Percentiles rank a stretch among this genome's conserved stretches.
Conservation (phyloP, 129 eudicot species). For the Chrysanthemum makinoi region DNA sequence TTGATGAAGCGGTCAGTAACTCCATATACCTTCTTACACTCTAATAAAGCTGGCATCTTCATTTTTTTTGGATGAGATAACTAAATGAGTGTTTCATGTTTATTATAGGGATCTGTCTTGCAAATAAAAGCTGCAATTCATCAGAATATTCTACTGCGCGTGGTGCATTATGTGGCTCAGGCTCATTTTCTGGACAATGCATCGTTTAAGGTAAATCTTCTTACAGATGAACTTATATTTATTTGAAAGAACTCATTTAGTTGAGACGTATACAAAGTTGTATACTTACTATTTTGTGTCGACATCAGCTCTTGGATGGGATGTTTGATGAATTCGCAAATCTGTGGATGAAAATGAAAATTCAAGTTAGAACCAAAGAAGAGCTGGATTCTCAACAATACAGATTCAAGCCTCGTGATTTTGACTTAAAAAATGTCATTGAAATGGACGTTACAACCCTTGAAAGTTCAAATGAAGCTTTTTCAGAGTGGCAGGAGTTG, state of each 20-base stretch:
- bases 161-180: conserved; percentile 51
- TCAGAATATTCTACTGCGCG: conserved; percentile 52
- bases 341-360: conserved; percentile 66
- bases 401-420: conserved; percentile 73
- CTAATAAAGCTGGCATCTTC: neutral
- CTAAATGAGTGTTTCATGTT: conserved; percentile 21
- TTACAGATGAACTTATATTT: neutral
- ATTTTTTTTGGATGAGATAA: neutral
- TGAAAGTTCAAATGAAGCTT: conserved; percentile 50
- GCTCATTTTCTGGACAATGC: conserved; percentile 51
- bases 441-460: conserved; percentile 60
- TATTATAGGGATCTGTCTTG: conserved; percentile 47
- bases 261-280: neutral
- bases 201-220: conserved; percentile 52
- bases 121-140: conserved; percentile 51
- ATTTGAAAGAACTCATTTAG: neutral
- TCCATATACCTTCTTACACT: neutral
- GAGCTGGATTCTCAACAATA: conserved; percentile 57
- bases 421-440: conserved; percentile 61
- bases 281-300: conserved; percentile 11
- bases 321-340: conserved; percentile 63
- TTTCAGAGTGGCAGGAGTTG: conserved; percentile 81
- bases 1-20: conserved; percentile 46
- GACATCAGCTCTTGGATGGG: conserved; percentile 53
- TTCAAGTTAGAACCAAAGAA: conserved; percentile 45